Conservation (phyloP, 768 basidiomycete genomes). For the Megacollybia marginata region DNA sequence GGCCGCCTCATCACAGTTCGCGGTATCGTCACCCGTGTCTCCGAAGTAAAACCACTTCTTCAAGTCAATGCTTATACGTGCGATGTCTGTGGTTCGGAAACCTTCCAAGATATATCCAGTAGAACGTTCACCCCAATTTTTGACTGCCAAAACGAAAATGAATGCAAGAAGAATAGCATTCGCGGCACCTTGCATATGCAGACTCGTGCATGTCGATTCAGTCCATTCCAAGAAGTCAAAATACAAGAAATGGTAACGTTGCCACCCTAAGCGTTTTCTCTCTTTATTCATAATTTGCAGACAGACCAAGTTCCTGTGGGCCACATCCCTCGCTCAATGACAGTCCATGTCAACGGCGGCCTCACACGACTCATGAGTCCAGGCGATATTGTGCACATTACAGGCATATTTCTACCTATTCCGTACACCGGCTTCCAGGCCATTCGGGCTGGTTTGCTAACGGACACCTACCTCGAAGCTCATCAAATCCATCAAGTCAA, state of each 20-base stretch:
- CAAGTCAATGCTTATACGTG: constrained; percentile 98
- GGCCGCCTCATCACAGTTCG: constrained; percentile 93
- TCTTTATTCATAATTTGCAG: constrained; percentile 27
- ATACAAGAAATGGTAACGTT: constrained; percentile 91
- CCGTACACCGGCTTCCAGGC: constrained; percentile 98
- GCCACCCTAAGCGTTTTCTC: neutral
- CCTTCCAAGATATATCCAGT: constrained; percentile 93
- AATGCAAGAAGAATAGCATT: constrained; percentile 81
- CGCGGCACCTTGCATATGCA: constrained; percentile 96
- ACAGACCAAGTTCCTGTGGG: constrained; percentile 99
- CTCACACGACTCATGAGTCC: constrained; percentile 90
- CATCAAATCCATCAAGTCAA: constrained; percentile 92
- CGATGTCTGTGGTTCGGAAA: constrained; percentile 96
- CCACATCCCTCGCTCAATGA: constrained; percentile 98
- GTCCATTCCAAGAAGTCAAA: constrained; percentile 97
- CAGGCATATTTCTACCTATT: constrained; percentile 95
- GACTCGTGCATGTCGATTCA: constrained; percentile 93
- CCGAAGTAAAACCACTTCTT: constrained; percentile 96
- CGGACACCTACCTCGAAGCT: constrained; percentile 93
- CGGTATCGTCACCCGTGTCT: constrained; percentile 97
- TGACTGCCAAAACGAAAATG: constrained; percentile 81
- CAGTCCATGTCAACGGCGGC: constrained; percentile 86
- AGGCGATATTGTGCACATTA: constrained; percentile 90
- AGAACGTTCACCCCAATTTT: constrained; percentile 86
- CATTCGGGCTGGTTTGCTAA: constrained; percentile 90